These are phyloP conservation scores for Quercus berberidifolia DNA, from an alignment of 306 rosid genomes.

Conservation along the genomic window DNA sequence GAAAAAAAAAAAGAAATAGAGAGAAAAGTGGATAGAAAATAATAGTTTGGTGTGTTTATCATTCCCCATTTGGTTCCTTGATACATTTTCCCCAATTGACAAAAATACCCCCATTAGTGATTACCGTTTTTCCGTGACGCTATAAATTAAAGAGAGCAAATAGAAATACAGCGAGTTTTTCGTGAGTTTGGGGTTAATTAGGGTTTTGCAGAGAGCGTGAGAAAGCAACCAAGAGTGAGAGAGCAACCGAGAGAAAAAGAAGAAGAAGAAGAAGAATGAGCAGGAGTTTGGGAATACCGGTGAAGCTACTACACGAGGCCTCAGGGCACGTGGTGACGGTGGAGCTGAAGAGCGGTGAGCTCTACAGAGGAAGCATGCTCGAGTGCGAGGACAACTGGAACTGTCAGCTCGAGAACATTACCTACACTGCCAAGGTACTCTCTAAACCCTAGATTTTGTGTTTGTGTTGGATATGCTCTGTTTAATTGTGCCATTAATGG, in stretches of 20 bases:
- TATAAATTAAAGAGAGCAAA: neutral
- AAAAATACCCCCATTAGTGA: neutral
- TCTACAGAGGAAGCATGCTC: conserved; percentile 91
- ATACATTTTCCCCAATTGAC: neutral
- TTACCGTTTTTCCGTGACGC: no score
- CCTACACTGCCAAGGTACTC: conserved; percentile 91
- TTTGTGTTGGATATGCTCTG: neutral
- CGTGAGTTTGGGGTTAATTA: conserved; percentile 7
- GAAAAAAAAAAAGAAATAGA: no score
- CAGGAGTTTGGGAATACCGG: conserved; percentile 96
- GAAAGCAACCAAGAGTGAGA: neutral
- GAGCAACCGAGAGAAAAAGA: neutral
- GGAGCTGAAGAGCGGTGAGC: conserved; percentile 98
- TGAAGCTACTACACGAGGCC: conserved; percentile 97
- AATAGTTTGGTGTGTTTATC: no score
- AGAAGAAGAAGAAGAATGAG: conserved; percentile 49
- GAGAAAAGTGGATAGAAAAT: neutral
- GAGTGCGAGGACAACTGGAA: conserved; percentile 99
- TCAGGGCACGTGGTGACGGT: conserved; percentile 93
- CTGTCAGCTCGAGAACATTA: conserved; percentile 97
- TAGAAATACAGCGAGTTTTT: neutral
- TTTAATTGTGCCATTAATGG: no score
- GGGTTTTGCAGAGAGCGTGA: conserved; percentile 37
- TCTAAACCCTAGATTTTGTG: neutral
- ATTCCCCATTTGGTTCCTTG: no score